Evolutionary conservation across 805 yeast species (phyloP), one percentile per base, ranked within the genome.

Genomic region (Cyberlindnera misumaiensis): DNA sequence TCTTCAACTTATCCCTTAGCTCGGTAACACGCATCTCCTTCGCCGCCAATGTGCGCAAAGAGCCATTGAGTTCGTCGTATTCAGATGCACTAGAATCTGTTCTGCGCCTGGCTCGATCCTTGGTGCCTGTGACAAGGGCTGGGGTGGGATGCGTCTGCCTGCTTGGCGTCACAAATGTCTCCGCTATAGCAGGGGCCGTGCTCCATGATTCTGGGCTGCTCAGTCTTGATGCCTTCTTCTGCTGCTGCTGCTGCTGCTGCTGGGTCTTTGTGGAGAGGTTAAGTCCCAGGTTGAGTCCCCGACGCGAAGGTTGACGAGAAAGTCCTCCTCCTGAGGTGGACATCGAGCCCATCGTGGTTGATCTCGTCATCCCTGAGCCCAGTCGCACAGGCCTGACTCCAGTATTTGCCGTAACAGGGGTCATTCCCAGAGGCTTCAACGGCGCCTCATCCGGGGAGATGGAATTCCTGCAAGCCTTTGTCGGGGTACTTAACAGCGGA

Each of bases 11-110:
- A 31, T 68, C 70, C 45, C 77, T 80, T 31, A 80, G 58, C 47
- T 82, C 88, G 35, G 82, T 70, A 22, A 82, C 63, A 18, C 72
- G 73, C 73, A 79, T 73, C 53, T 83, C 93, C 51, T 80, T 82
- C 30, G 75, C 62, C 0, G 90, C 90, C 32, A 83, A 59, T 8
- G 69, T 60, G 44, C 85, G 67, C 35, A 82, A 58, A 35, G 78
- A 72, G 4, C 70, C 74, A 41, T 75, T 76, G 5, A 80, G 62
- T 30, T 68, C 76, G 13, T 45, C 53, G 14, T 47, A 49, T 4
- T 43, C 42, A 12, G 44, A 36, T 9, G 15, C 32, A 8, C 38
- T 41, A 1, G 52, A 48, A 25, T 42, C 43, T 1, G 56, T 51
- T 35, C 53, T 47, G 35, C 51, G 42, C 40, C 58, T 43, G 24